Evolutionary conservation across 2,329 filamentous ascomycete genomes (phyloP).

Genomic region (Penicillium crustosum): DNA sequence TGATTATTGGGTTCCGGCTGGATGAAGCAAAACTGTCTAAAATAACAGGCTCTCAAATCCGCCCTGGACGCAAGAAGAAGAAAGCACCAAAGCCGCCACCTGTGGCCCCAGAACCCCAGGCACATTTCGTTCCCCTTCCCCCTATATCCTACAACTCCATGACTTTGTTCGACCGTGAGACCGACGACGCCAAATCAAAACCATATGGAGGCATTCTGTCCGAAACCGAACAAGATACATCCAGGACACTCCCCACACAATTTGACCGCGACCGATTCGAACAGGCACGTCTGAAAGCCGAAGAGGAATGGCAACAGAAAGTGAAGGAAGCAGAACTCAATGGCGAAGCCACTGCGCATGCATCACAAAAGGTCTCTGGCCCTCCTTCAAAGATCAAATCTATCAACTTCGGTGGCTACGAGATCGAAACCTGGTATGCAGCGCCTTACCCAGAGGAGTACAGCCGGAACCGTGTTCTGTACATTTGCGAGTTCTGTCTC

Average conservation of each 20-base stretch:
- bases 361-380: constrained; percentile 72
- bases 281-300: constrained; percentile 82
- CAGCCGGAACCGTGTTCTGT: constrained; percentile 92
- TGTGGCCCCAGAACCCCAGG: constrained; percentile 47
- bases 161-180: constrained; percentile 86
- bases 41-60: constrained; percentile 60
- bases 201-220: constrained; percentile 92
- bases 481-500: constrained; percentile 98
- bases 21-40: constrained; percentile 59
- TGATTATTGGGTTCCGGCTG: constrained; percentile 61
- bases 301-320: constrained; percentile 83
- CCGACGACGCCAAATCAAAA: constrained; percentile 85
- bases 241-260: constrained; percentile 77
- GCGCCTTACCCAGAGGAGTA: constrained; percentile 98
- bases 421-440: constrained; percentile 99
- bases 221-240: constrained; percentile 86
- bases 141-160: constrained; percentile 72
- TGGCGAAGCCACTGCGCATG: constrained; percentile 62
- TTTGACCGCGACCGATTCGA: constrained; percentile 86
- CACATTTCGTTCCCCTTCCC: constrained; percentile 61
- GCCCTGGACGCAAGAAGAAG: constrained; percentile 56
- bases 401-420: constrained; percentile 95
- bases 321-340: constrained; percentile 62
- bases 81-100: constrained; percentile 45
- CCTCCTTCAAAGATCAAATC: constrained; percentile 96